Evolutionary conservation across 805 yeast species (phyloP).

Genomic region (Ogataea nonfermentans): DNA sequence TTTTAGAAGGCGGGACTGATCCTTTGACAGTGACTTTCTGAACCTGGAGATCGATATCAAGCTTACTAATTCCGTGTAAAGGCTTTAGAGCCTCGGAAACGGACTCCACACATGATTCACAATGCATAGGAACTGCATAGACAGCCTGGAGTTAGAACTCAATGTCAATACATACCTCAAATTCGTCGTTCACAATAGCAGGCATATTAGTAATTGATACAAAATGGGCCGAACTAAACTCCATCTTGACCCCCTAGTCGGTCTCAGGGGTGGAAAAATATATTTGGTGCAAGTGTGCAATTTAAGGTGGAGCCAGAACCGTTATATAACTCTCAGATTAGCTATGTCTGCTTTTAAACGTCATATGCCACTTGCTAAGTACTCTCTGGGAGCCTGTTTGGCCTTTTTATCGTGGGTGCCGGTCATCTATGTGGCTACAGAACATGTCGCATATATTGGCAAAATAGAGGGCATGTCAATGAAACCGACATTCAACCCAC

Average conservation of each 20-base stretch:
- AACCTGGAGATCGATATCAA: conserved; percentile 54
- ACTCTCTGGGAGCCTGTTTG: conserved; percentile 33
- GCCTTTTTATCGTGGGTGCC: conserved; percentile 72
- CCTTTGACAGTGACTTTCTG: conserved; percentile 71
- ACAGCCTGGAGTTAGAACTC: conserved; percentile 47
- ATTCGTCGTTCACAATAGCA: conserved; percentile 16
- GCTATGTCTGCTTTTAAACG: conserved; percentile 7
- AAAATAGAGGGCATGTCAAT: conserved; percentile 78
- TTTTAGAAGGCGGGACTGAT: conserved; percentile 68
- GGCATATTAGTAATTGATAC: conserved; percentile 17
- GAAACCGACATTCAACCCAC: conserved; percentile 87
- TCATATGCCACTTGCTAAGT: conserved; percentile 14
- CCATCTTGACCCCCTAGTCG: too few species aligned
- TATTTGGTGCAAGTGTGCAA: conserved; percentile 5
- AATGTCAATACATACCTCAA: conserved; percentile 21
- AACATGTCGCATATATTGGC: conserved; percentile 71
- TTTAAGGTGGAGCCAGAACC: neutral
- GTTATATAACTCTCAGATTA: neutral
- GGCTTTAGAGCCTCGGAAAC: conserved; percentile 52
- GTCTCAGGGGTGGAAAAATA: neutral
- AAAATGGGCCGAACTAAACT: neutral
- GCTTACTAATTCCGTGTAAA: conserved; percentile 48
- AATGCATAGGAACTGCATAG: conserved; percentile 83
- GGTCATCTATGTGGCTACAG: conserved; percentile 63
- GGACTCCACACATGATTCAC: conserved; percentile 65